Evolutionary conservation across 2,329 filamentous ascomycete genomes (phyloP), one percentile per base, ranked within the genome.

Genomic region (Rhytidhysteron rufulum): DNA sequence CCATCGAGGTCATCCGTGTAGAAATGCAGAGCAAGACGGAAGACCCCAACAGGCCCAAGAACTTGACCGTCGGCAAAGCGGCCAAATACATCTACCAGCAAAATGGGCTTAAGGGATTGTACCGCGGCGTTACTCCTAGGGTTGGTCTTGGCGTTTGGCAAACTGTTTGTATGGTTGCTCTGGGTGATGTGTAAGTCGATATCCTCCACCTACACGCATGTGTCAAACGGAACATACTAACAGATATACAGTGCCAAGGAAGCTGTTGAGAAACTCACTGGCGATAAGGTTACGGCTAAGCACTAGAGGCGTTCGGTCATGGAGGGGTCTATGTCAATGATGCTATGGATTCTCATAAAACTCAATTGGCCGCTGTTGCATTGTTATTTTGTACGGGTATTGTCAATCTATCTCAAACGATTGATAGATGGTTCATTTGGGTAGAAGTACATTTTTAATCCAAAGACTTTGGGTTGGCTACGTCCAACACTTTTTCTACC

Each of bases 21-120:
- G 93, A 98, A 80, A 96, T 98, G 88, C 93, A 98, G 82, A 95
- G 88, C 75, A 97, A 96, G 83, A 96, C 85, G 58, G 88, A 86
- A 58, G 93, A 98, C 66, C 90, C 93, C 45, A 97, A 97, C 77
- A 86, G 93, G 38, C 93, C 93, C 57, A 95, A 95, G 83, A 98
- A 98, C 76, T 85, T 98, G 86, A 97, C 89, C 37, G 93, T 98
- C 48, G 87, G 83, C 56, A 95, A 89, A 60, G 76, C 80, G 7
- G 74, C 79, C 55, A 75, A 63, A 54, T 98, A 98, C 73, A 97
- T 98, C 68, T 97, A 97, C 74, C 64, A 78, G 54, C 80, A 79
- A 65, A 96, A 95, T 70, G 93, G 93, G 46, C 34, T 97, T 62
- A 86, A 83, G 75, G 93, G 93, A 62, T 77, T 98, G 52, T 98